phyloP scores from a whole-genome alignment of 2,329 filamentous ascomycete genomes.

The Ophiostoma quercus region DNA sequence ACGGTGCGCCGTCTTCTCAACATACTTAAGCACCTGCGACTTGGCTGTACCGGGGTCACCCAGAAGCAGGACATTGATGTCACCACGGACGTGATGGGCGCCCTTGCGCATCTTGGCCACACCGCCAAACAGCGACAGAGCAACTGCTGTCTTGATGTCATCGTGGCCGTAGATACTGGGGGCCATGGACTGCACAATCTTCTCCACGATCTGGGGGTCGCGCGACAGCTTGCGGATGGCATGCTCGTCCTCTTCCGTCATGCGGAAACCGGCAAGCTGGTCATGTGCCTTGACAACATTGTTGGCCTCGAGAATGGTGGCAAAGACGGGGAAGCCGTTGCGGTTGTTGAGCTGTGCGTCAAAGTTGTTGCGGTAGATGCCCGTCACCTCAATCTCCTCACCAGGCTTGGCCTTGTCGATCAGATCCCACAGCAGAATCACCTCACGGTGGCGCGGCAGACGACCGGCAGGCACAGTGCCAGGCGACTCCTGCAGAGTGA shows the following conservation, averaged over 20 bases:
- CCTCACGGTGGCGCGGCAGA: conserved; percentile 85
- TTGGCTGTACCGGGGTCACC: conserved; percentile 98
- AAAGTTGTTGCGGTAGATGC: conserved; percentile 97
- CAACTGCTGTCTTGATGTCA: conserved; percentile 95
- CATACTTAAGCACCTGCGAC: conserved; percentile 94
- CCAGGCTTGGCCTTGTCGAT: conserved; percentile 96
- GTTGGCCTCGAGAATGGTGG: conserved; percentile 95
- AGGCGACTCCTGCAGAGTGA: conserved; percentile 94
- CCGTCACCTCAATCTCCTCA: conserved; percentile 95
- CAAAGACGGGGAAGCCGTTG: conserved; percentile 97
- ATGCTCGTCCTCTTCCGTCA: conserved; percentile 93
- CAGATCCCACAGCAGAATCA: conserved; percentile 92
- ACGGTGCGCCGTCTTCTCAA: conserved; percentile 93
- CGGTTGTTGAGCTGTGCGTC: conserved; percentile 97
- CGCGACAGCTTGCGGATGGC: conserved; percentile 81
- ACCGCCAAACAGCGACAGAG: conserved; percentile 88
- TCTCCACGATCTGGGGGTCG: conserved; percentile 88
- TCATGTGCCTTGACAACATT: conserved; percentile 96
- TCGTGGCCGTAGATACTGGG: conserved; percentile 96
- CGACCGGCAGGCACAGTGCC: conserved; percentile 95
- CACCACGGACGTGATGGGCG: conserved; percentile 83
- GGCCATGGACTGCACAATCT: conserved; percentile 86
- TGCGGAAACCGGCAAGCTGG: conserved; percentile 89
- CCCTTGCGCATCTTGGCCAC: conserved; percentile 88
- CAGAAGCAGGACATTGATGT: conserved; percentile 95